Base-by-base conservation (phyloP, 805 yeast genomes). In the Lipomyces orientalis region DNA sequence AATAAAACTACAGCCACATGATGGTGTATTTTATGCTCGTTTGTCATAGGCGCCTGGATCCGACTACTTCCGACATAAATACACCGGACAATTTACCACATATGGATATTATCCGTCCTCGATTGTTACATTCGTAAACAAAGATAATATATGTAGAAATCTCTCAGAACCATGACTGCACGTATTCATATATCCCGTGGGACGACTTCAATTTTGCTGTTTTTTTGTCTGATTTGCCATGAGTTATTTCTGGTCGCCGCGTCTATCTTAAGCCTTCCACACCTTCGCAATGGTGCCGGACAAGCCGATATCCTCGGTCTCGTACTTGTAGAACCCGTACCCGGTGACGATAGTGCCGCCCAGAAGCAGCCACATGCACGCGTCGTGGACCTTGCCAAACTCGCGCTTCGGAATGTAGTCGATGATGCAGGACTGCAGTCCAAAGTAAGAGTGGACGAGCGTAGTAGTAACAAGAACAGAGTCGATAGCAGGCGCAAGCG, bases 361-460 rank as follows among this genome's bases (percentile, higher is more conserved):
- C 51, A 87, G 85, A 74, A 95, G 84, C 65, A 92, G 77, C 70
- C 83, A 84, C 82, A 87, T 81, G 65, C 97, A 93, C 51, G 85
- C 81, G 69, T 84, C 83, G 80, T 91, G 89, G 84, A 90, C 86
- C 54, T 82, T 78, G 49, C 97, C 97, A 79, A 89, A 95, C 31
- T 88, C 91, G 78, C 99, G 86, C 76, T 82, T 80, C 54, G 97
- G 98, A 64, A 94, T 89, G 81, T 94, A 95, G 80, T 94, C 99
- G 67, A 88, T 88, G 75, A 95, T 93, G 83, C 98, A 94, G 58
- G 96, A 84, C 79, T 90, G 90, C 80, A 95, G 86, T 12, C 98
- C 99, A 73, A 90, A 86, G 79, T 89, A 91, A 65, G 90, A 84
- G 81, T 95, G 98, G 67, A 88, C 85, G 74, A 94, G 80, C 61